Evolutionary conservation across 1,284 basidiomycete genomes (phyloP), one percentile per base, ranked within the genome.

Genomic region (Cryptococcus amylolentus): DNA sequence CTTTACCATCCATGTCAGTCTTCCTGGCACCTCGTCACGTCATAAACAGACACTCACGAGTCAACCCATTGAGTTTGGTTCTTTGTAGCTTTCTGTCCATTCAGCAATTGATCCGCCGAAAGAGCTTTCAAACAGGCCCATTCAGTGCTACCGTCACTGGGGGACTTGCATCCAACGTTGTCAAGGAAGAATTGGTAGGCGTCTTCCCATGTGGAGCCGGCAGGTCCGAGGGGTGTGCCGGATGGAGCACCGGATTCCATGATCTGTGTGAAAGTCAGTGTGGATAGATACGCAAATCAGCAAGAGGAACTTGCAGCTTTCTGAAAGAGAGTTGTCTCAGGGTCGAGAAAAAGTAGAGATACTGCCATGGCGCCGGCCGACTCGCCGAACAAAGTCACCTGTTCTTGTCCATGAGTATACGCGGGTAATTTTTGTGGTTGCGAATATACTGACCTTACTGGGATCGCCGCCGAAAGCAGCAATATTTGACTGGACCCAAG

Each of bases 401-500:
- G 56, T 0, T 23, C 23, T 23, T 1, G 23, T 26, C 23, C 23
- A 23, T 23, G 23, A 23, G 23, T 23, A 23, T 23, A 23, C 23
- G 23, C 23, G 23, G 3, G 8, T 26, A 14, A 4, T 23, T 9
- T 12, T n/a, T 40, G 26, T 16, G 40, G 14, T 12, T 7, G 44
- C n/a, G 0, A 39, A 38, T 20, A 14, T 10, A 55, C 60, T 47
- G 8, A 75, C 76, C 59, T 77, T 76, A 27, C 57, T 52, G 7
- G 66, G 61, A 62, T 81, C 77, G 12, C 82, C 82, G 5, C 81
- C 81, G 55, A 81, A 81, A 2, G 66, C 65, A 23, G 62, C 59
- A 49, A 82, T 79, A 56, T 81, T 75, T 51, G 75, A 52, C 41
- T 78, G 75, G 0, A 82, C 75, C 81, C 81, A 83, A 56, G 79